phyloP scores from a whole-genome alignment of 2,329 filamentous ascomycete species.

The Scedosporium aurantiacum region DNA sequence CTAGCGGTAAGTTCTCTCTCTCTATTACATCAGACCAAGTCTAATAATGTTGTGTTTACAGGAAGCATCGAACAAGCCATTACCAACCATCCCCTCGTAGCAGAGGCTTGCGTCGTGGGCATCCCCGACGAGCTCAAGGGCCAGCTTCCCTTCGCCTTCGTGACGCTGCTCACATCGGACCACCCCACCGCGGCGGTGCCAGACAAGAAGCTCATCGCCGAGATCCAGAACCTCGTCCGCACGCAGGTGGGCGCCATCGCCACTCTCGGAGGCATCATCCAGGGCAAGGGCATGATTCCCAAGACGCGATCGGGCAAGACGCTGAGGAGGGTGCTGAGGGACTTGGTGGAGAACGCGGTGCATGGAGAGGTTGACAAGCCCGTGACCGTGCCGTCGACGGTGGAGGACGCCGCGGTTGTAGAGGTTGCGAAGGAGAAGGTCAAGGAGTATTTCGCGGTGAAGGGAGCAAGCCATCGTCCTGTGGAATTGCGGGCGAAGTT shows the following conservation, averaged over 20 bases:
- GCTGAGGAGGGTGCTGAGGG: constrained; percentile 66
- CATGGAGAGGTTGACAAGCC: constrained; percentile 60
- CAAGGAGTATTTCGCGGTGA: constrained; percentile 60
- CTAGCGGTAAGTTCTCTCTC: constrained; percentile 52
- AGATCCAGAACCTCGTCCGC: constrained; percentile 64
- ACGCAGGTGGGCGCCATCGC: constrained; percentile 82
- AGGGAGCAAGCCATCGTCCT: constrained; percentile 27
- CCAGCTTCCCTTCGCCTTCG: constrained; percentile 83
- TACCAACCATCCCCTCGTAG: constrained; percentile 64
- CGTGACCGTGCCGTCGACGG: constrained; percentile 69
- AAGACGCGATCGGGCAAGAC: constrained; percentile 92
- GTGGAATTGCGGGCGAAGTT: constrained; percentile 41
- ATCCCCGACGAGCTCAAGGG: constrained; percentile 82
- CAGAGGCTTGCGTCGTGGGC: constrained; percentile 76
- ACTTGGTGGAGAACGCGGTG: constrained; percentile 73
- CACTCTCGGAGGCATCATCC: constrained; percentile 72
- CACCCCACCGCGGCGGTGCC: constrained; percentile 41
- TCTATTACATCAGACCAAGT: background rate
- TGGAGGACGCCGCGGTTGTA: constrained; percentile 70
- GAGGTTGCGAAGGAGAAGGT: constrained; percentile 62
- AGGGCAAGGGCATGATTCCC: constrained; percentile 77
- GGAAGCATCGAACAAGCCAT: constrained; percentile 87
- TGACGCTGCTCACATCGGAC: constrained; percentile 40
- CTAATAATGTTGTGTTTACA: constrained; percentile 20
- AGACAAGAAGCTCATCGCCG: constrained; percentile 31